A percentile compares a stretch with the other conserved stretches of the same genome.
phyloP scores from a whole-genome alignment of 2,329 filamentous ascomycete species.

The Hypoxylon sp. region DNA sequence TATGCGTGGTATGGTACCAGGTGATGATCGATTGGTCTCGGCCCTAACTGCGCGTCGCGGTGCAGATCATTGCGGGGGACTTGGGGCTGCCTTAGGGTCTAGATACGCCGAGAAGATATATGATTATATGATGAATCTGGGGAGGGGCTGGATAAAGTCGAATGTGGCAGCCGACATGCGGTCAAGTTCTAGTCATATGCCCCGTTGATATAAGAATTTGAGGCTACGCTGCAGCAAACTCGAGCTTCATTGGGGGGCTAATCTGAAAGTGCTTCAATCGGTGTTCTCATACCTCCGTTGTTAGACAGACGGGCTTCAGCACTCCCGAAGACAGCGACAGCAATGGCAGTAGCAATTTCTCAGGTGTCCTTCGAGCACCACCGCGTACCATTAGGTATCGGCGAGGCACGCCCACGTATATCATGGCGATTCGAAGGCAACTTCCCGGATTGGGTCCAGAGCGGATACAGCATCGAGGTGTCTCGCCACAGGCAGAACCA shows the following conservation, averaged over 20 bases:
- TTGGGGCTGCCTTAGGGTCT: not conserved
- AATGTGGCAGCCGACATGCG: not conserved
- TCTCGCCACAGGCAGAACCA: constrained; percentile 36
- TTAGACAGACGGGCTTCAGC: not conserved
- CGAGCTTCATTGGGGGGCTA: not conserved
- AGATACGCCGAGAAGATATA: constrained; percentile 10
- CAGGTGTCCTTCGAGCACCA: constrained; percentile 62
- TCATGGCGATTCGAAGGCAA: constrained; percentile 63
- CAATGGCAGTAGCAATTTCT: constrained; percentile 59
- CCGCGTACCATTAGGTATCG: constrained; percentile 60
- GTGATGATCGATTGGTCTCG: not conserved
- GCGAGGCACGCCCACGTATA: constrained; percentile 60
- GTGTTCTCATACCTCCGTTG: not conserved
- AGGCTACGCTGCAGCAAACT: not conserved
- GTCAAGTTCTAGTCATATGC: not conserved
- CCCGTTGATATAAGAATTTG: not conserved
- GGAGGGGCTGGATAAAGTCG: constrained; percentile 2
- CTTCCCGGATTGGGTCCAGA: constrained; percentile 60
- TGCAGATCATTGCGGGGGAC: constrained; percentile 13
- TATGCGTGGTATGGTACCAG: not conserved
- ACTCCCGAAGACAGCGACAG: not conserved
- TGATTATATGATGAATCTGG: not conserved
- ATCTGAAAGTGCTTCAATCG: not conserved
- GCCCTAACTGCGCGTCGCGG: not conserved
- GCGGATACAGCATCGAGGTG: constrained; percentile 62